phyloP scores from a whole-genome alignment of 495 filamentous ascomycete genomes.

The Symbiotaphrina buchneri region DNA sequence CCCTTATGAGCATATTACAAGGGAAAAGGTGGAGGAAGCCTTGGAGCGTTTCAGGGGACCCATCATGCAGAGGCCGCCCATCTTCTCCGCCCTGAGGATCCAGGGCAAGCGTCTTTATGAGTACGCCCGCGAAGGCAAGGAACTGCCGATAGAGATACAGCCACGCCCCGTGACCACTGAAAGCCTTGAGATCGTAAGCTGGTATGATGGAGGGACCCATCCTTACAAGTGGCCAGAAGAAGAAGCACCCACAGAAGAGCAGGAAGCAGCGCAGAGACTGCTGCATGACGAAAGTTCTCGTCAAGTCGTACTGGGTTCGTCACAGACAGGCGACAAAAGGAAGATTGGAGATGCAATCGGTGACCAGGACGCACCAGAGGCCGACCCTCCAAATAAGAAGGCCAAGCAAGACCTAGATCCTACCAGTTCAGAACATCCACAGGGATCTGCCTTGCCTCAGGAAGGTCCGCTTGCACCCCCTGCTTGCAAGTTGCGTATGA shows the following conservation, averaged over 20 bases:
- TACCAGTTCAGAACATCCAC: slow-evolving; percentile 12
- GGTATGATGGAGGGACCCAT: slow-evolving; percentile 69
- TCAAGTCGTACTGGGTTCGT: not conserved
- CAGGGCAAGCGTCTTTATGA: slow-evolving; percentile 86
- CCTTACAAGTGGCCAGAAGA: slow-evolving; percentile 45
- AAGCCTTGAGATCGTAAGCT: slow-evolving; percentile 62
- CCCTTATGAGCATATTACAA: slow-evolving; percentile 56
- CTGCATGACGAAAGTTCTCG: slow-evolving; percentile 8
- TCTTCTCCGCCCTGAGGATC: slow-evolving; percentile 80
- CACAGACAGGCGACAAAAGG: too few relatives aligned
- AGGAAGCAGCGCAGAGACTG: slow-evolving; percentile 49
- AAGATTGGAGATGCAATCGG: too few relatives aligned
- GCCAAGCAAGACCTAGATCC: slow-evolving; percentile 13
- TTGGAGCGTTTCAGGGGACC: slow-evolving; percentile 60
- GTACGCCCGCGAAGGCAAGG: slow-evolving; percentile 76
- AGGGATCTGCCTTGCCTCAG: slow-evolving; percentile 5
- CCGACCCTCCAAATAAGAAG: not conserved
- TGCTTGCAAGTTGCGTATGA: slow-evolving; percentile 69
- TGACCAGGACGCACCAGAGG: slow-evolving; percentile 1
- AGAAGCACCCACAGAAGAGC: slow-evolving; percentile 49
- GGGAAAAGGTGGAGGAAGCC: slow-evolving; percentile 51
- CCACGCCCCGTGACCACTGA: slow-evolving; percentile 52
- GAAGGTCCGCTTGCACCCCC: slow-evolving; percentile 27
- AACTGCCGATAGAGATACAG: slow-evolving; percentile 65
- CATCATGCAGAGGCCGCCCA: slow-evolving; percentile 76